phyloP scores from a whole-genome alignment of 2,329 filamentous ascomycete genomes.

The Zasmidium angulare region DNA sequence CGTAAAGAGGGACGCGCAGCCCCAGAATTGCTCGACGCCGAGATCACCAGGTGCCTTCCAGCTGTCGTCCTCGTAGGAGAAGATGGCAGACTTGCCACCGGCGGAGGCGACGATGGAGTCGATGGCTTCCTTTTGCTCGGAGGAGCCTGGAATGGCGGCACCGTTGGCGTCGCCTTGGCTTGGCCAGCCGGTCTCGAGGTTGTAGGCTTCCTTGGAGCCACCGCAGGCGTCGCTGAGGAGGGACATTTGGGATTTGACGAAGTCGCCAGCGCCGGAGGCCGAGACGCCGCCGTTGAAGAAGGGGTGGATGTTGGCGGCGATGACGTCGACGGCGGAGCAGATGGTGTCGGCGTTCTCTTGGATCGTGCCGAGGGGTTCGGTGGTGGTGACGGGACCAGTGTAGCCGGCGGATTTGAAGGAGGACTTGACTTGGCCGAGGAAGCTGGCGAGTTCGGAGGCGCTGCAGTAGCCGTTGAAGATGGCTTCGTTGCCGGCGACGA shows the following conservation, averaged over 20 bases:
- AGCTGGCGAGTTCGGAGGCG: conserved; percentile 63
- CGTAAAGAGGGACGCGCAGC: conserved; percentile 53
- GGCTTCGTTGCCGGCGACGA: conserved; percentile 90
- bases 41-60: conserved; percentile 76
- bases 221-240: conserved; percentile 70
- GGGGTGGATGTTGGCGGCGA: conserved; percentile 85
- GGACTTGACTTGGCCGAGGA: conserved; percentile 67
- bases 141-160: conserved; percentile 63
- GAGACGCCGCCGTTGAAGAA: conserved; percentile 79
- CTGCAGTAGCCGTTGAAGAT: conserved; percentile 72
- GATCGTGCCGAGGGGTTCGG: conserved; percentile 81
- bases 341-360: conserved; percentile 61
- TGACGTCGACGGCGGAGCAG: conserved; percentile 73
- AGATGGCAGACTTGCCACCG: conserved; percentile 73
- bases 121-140: conserved; percentile 72
- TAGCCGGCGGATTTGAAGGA: conserved; percentile 60
- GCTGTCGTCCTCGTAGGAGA: conserved; percentile 74
- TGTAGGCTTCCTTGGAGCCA: conserved; percentile 66
- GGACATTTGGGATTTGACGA: conserved; percentile 71
- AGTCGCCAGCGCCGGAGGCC: conserved; percentile 68
- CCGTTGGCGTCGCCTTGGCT: conserved; percentile 69
- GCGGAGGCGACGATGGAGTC: conserved; percentile 64
- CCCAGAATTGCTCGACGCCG: conserved; percentile 79
- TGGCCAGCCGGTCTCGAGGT: conserved; percentile 92
- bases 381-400: conserved; percentile 74